Percentiles rank a stretch among this genome's conserved stretches.
Conservation (phyloP, 768 basidiomycete genomes). For the Macrolepiota dolichaula region DNA sequence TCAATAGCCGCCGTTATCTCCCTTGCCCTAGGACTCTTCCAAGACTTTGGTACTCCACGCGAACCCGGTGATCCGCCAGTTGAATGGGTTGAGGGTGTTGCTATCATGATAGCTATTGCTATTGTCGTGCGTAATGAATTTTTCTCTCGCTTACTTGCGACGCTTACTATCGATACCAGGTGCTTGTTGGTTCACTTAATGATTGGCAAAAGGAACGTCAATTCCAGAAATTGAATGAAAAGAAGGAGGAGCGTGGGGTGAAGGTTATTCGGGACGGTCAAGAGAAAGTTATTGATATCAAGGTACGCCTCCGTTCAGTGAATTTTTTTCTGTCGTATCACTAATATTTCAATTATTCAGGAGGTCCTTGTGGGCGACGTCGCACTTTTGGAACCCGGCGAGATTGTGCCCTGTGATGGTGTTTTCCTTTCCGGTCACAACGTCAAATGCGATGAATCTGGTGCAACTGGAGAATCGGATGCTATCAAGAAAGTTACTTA, state of each 20-base stretch:
- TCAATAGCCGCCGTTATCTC: slow-evolving; percentile 92
- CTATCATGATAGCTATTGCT: slow-evolving; percentile 71
- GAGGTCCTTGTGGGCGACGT: slow-evolving; percentile 95
- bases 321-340: not conserved
- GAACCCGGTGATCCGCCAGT: slow-evolving; percentile 66
- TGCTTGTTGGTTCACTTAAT: slow-evolving; percentile 89
- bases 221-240: slow-evolving; percentile 87
- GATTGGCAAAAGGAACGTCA: slow-evolving; percentile 99
- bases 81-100: slow-evolving; percentile 96
- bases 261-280: slow-evolving; percentile 75
- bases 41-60: slow-evolving; percentile 79
- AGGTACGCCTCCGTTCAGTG: slow-evolving; percentile 39
- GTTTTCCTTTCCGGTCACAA: slow-evolving; percentile 91
- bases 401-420: slow-evolving; percentile 95
- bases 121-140: slow-evolving; percentile 65
- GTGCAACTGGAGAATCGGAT: slow-evolving; percentile 95
- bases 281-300: slow-evolving; percentile 77
- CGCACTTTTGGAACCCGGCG: slow-evolving; percentile 89
- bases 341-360: slow-evolving; percentile 33
- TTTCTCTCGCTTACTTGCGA: not conserved
- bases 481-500: slow-evolving; percentile 87
- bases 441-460: slow-evolving; percentile 93
- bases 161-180: slow-evolving; percentile 33
- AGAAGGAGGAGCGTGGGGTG: slow-evolving; percentile 91
- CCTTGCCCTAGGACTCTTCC: slow-evolving; percentile 89